Conservation (phyloP, 2,329 filamentous ascomycete genomes). For the Sordariomycetes sp. region DNA sequence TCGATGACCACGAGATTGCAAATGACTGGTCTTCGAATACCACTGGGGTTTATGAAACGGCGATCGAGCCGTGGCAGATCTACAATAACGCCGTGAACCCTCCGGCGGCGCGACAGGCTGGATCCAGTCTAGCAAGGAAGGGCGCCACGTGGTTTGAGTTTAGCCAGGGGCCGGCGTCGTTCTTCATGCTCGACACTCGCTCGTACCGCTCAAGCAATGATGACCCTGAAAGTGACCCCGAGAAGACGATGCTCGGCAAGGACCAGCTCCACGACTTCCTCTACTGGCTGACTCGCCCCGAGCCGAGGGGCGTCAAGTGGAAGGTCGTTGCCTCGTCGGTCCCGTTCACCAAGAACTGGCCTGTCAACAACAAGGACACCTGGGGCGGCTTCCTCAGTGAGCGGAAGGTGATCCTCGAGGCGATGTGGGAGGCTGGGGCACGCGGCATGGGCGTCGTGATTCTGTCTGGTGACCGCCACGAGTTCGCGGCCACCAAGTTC, state of each 20-base stretch:
- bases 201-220: slow-evolving; percentile 65
- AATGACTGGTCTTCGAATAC: slow-evolving; percentile 86
- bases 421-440: slow-evolving; percentile 80
- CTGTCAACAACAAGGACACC: slow-evolving; percentile 73
- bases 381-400: slow-evolving; percentile 89
- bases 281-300: slow-evolving; percentile 58
- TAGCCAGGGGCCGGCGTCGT: slow-evolving; percentile 76
- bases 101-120: slow-evolving; percentile 44
- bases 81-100: slow-evolving; percentile 84
- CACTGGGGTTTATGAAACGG: slow-evolving; percentile 66
- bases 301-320: slow-evolving; percentile 72
- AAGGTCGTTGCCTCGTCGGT: slow-evolving; percentile 86
- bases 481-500: slow-evolving; percentile 83
- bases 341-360: slow-evolving; percentile 97
- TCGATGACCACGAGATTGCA: slow-evolving; percentile 92
- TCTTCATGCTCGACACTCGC: slow-evolving; percentile 90
- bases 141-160: slow-evolving; percentile 81
- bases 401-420: slow-evolving; percentile 65
- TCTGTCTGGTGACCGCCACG: slow-evolving; percentile 86
- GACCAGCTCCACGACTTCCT: slow-evolving; percentile 71
- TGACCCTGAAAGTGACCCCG: slow-evolving; percentile 41
- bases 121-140: slow-evolving; percentile 21
- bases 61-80: slow-evolving; percentile 71
- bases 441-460: slow-evolving; percentile 68
- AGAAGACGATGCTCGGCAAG: slow-evolving; percentile 79